These are phyloP conservation scores for Grifola frondosa DNA, from an alignment of 1,284 basidiomycete species.

Conservation along the genomic window DNA sequence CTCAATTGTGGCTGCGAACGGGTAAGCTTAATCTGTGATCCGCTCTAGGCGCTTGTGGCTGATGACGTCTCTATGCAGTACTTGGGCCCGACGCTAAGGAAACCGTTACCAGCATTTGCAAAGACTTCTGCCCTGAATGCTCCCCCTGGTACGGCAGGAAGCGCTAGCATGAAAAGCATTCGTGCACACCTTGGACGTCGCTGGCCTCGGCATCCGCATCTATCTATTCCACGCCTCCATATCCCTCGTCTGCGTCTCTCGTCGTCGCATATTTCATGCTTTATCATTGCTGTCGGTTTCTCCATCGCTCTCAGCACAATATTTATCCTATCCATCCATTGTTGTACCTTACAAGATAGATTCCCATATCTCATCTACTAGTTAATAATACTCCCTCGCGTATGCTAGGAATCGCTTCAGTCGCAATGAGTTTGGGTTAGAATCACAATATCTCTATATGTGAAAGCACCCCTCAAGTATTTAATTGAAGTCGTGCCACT, in stretches of 20 bases:
- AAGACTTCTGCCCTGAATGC: slow-evolving; percentile 62
- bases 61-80: slow-evolving; percentile 43
- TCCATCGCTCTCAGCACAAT: slow-evolving; percentile 6
- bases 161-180: too few species aligned
- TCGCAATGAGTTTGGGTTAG: too few species aligned
- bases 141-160: slow-evolving; percentile 54
- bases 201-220: neutral
- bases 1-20: slow-evolving; percentile 56
- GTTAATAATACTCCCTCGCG: too few species aligned
- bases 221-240: slow-evolving; percentile 1
- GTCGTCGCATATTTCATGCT: slow-evolving; percentile 13
- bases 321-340: neutral
- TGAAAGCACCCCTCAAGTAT: too few species aligned
- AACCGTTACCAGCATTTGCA: slow-evolving; percentile 49
- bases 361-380: neutral
- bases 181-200: too few species aligned
- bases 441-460: too few species aligned
- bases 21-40: slow-evolving; percentile 28
- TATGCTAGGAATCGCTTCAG: too few species aligned
- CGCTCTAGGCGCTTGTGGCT: slow-evolving; percentile 1
- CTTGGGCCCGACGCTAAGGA: slow-evolving; percentile 68
- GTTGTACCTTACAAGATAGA: neutral
- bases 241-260: slow-evolving; percentile 10
- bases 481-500: too few species aligned
- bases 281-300: slow-evolving; percentile 1